phyloP scores from a whole-genome alignment of 345 rosid genomes.

The Theobroma cacao region DNA sequence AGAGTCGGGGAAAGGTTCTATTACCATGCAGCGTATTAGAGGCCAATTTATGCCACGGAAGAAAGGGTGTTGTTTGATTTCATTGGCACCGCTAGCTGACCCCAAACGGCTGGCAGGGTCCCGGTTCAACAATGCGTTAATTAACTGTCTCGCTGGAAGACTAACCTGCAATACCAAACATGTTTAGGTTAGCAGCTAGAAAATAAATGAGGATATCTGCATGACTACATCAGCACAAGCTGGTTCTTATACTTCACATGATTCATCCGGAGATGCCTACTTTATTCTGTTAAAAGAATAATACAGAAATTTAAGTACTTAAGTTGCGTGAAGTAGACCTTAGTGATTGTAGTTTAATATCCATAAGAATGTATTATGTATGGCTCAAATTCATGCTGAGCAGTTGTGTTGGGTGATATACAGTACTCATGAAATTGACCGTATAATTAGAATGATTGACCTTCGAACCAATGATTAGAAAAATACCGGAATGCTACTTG shows the following conservation, averaged over 20 bases:
- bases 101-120: constrained; percentile 80
- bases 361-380: neutral
- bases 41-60: constrained; percentile 93
- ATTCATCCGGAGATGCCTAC: neutral
- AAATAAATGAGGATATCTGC: neutral
- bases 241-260: neutral
- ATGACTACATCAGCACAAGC: neutral
- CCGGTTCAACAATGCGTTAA: constrained; percentile 63
- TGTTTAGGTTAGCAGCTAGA: neutral
- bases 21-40: constrained; percentile 88
- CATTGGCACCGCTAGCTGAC: constrained; percentile 71
- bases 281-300: neutral
- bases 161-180: constrained; percentile 60
- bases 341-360: neutral
- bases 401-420: no score
- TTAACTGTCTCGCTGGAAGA: constrained; percentile 76
- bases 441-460: neutral
- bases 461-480: neutral
- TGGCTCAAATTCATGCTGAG: neutral
- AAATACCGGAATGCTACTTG: constrained; percentile 87
- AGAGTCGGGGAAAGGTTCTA: neutral
- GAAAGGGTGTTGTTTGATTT: constrained; percentile 88
- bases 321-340: neutral
- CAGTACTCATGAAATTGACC: neutral
- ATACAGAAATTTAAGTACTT: neutral